Conservation (phyloP, 805 yeast genomes). For the Metschnikowia colocasiae region DNA sequence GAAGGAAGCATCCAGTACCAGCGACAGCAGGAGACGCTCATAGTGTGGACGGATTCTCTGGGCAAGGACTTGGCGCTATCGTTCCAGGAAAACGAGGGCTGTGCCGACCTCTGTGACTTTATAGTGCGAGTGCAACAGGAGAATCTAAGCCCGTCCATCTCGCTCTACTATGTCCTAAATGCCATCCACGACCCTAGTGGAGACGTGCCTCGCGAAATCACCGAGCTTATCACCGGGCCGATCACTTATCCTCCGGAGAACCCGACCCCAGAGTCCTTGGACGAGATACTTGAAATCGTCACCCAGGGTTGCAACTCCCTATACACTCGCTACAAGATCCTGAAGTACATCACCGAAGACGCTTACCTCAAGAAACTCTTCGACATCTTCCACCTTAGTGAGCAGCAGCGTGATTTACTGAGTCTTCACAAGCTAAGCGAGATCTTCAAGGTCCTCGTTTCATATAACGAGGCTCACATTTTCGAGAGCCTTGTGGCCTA, state of each 20-base stretch:
- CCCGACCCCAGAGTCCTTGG: slow-evolving; percentile 51
- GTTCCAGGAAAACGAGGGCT: slow-evolving; percentile 89
- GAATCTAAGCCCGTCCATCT: slow-evolving; percentile 55
- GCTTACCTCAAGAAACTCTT: slow-evolving; percentile 54
- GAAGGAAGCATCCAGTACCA: slow-evolving; percentile 80
- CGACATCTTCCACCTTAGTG: slow-evolving; percentile 53
- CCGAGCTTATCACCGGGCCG: slow-evolving; percentile 81
- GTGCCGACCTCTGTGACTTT: slow-evolving; percentile 79
- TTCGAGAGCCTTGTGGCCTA: slow-evolving; percentile 32
- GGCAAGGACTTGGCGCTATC: slow-evolving; percentile 78
- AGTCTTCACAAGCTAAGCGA: slow-evolving; percentile 67
- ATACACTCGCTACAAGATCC: slow-evolving; percentile 59
- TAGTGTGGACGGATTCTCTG: slow-evolving; percentile 87
- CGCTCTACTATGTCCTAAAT: slow-evolving; percentile 57
- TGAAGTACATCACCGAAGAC: slow-evolving; percentile 49
- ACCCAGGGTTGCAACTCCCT: slow-evolving; percentile 59
- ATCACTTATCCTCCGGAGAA: slow-evolving; percentile 55
- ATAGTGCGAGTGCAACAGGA: slow-evolving; percentile 63
- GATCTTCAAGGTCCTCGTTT: slow-evolving; percentile 64
- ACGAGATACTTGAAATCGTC: slow-evolving; percentile 51
- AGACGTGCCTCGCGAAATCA: slow-evolving; percentile 43
- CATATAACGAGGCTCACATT: slow-evolving; percentile 58
- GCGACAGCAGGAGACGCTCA: slow-evolving; percentile 88
- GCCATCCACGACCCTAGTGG: slow-evolving; percentile 33
- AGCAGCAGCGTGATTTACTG: slow-evolving; percentile 46